phyloP scores from a whole-genome alignment of 495 filamentous ascomycete genomes.

The Saxispiralis lemnorum region DNA sequence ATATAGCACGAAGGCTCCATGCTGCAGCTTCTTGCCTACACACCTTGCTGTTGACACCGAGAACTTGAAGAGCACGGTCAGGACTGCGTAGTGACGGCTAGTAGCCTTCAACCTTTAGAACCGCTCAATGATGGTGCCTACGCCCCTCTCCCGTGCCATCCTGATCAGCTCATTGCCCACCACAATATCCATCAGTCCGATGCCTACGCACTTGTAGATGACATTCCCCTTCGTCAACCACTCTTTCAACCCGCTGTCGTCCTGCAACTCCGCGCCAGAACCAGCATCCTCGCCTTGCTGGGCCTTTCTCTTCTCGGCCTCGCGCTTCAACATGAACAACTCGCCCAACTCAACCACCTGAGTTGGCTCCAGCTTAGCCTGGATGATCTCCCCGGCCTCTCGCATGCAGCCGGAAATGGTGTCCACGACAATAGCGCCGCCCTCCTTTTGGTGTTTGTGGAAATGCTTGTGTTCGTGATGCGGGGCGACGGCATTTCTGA shows the following conservation, averaged over 20 bases:
- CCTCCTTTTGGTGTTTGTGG: conserved; percentile 52
- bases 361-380: conserved; percentile 48
- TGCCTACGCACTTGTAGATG: conserved; percentile 66
- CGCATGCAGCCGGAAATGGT: conserved; percentile 58
- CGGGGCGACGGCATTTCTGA: conserved; percentile 48
- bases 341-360: conserved; percentile 80
- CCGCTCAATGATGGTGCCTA: conserved; percentile 55
- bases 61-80: no score
- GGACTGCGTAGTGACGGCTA: no score
- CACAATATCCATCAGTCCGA: conserved; percentile 65
- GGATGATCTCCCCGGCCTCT: conserved; percentile 78
- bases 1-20: no score
- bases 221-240: conserved; percentile 74
- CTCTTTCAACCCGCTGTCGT: conserved; percentile 39
- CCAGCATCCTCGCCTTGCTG: conserved; percentile 20
- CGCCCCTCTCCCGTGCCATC: conserved; percentile 50
- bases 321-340: conserved; percentile 50
- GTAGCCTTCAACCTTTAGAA: conserved; percentile 37
- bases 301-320: conserved; percentile 20
- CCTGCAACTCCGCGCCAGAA: conserved; percentile 23
- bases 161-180: conserved; percentile 58
- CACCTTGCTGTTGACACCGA: no score
- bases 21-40: no score
- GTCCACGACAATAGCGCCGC: conserved; percentile 70
- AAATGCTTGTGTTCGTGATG: conserved; percentile 37